Evolutionary conservation across 2,329 filamentous ascomycete genomes (phyloP).

Genomic region (Claviceps cyperi): DNA sequence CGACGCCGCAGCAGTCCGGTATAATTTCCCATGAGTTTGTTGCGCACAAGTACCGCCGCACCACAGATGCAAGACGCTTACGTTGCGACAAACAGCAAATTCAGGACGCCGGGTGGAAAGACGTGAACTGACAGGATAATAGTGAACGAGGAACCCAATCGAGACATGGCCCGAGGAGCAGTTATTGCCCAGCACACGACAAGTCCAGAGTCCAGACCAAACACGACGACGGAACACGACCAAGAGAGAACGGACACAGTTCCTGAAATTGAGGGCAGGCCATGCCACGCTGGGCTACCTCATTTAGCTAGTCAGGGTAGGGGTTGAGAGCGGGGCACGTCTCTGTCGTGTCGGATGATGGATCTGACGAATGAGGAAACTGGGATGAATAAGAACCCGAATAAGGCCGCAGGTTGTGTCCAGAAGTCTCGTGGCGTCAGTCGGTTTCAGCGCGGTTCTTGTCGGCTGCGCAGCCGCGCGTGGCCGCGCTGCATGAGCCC

Average conservation of each 20-base stretch:
- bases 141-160: conserved; percentile 10
- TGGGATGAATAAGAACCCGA: too few species aligned
- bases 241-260: background rate
- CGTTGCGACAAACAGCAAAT: conserved; percentile 4
- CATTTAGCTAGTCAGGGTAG: background rate
- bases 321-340: conserved; percentile 3
- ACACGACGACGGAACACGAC: background rate
- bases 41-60: conserved; percentile 2
- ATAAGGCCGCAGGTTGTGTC: too few species aligned
- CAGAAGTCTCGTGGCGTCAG: too few species aligned
- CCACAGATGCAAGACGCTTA: conserved; percentile 2
- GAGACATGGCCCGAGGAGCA: conserved; percentile 23
- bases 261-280: conserved; percentile 3
- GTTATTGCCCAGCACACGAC: background rate
- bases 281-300: background rate
- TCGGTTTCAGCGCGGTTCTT: too few species aligned
- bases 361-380: too few species aligned
- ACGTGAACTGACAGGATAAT: background rate
- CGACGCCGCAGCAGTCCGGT: background rate
- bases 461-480: background rate
- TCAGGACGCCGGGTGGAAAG: background rate
- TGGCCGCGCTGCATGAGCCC: background rate
- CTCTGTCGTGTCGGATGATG: background rate
- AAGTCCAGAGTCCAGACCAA: background rate
- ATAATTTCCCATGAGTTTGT: conserved; percentile 1